phyloP scores from a whole-genome alignment of 2,329 filamentous ascomycete genomes.

The Exserohilum turcica region DNA sequence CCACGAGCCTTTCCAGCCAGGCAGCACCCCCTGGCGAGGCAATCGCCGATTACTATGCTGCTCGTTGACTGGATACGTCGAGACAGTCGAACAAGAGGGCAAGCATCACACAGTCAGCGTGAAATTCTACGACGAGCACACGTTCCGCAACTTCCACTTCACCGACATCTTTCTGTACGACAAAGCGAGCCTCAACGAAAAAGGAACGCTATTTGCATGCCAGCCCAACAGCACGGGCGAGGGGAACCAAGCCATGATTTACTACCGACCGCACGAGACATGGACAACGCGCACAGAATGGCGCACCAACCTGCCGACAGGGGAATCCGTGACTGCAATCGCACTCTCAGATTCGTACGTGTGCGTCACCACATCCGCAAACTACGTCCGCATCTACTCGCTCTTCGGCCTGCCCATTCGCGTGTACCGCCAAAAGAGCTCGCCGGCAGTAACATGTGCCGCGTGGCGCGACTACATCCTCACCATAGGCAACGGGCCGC shows the following conservation, averaged over 20 bases:
- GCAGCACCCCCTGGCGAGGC: constrained; percentile 93
- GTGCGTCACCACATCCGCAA: constrained; percentile 81
- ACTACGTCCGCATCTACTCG: constrained; percentile 91
- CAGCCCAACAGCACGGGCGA: constrained; percentile 58
- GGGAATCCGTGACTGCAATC: constrained; percentile 86
- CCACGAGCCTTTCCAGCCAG: constrained; percentile 88
- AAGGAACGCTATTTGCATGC: constrained; percentile 84
- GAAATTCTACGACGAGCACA: constrained; percentile 94
- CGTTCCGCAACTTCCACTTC: constrained; percentile 94
- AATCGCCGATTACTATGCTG: constrained; percentile 92
- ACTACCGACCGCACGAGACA: constrained; percentile 94
- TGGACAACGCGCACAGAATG: constrained; percentile 93
- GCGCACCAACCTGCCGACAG: constrained; percentile 82
- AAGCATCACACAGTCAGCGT: constrained; percentile 89
- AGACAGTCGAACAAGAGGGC: constrained; percentile 94
- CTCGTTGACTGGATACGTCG: constrained; percentile 91
- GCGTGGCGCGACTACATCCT: constrained; percentile 97
- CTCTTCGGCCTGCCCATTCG: constrained; percentile 88
- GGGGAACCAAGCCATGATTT: constrained; percentile 76
- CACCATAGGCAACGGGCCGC: constrained; percentile 89
- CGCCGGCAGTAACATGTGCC: constrained; percentile 87
- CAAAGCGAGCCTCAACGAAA: constrained; percentile 87
- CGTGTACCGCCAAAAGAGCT: constrained; percentile 89
- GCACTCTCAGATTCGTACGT: constrained; percentile 90
- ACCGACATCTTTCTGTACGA: constrained; percentile 96